Base-by-base conservation (phyloP, 2,329 filamentous ascomycete species). In the Aspergillus uvarum region DNA sequence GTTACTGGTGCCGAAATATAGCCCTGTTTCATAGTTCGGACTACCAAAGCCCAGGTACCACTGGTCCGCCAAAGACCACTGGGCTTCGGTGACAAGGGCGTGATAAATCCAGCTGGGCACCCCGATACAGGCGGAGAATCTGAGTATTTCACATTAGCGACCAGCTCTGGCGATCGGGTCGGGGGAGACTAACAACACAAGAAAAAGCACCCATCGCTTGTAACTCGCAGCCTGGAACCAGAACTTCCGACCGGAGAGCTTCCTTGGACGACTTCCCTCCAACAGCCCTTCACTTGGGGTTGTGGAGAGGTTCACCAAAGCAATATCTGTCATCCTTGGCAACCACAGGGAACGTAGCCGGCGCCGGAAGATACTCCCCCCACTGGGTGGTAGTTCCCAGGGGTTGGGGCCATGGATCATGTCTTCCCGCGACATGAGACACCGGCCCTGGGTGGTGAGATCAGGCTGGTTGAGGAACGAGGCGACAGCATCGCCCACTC, bases 401-500 rank as follows among this genome's bases (percentile, higher is more conserved):
- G n/a, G 52, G 42, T 54, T 11, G 5, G 52, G 52, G 2, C 52
- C 52, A n/a, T 26, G 38, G 12, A n/a, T 21, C 44, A 49, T 47
- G 12, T 52, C 48, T 51, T 22, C 26, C n/a, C 44, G 53, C 11
- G 48, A 58, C 47, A 56, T 24, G 2, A 60, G 54, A 31, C 52
- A 61, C 1, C 38, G 26, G 19, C 49, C 47, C 29, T 54, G 52
- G 0, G 58, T 63, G 2, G 29, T 56, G 26, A 26, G 31, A 48
- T 65, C 63, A 8, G 63, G 61, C 1, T 42, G 11, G 14, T 14
- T 21, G 8, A 70, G 48, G 54, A 71, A 71, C 1, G 63, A 67
- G n/a, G 64, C 63, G 26, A 70, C 50, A 2, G 69, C 68, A 29
- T 71, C 69, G 7, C 69, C 69, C 4, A 67, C 54, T 4, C 66